These are phyloP conservation scores for Suillus plorans DNA, from an alignment of 768 basidiomycete genomes.

Conservation along the genomic window DNA sequence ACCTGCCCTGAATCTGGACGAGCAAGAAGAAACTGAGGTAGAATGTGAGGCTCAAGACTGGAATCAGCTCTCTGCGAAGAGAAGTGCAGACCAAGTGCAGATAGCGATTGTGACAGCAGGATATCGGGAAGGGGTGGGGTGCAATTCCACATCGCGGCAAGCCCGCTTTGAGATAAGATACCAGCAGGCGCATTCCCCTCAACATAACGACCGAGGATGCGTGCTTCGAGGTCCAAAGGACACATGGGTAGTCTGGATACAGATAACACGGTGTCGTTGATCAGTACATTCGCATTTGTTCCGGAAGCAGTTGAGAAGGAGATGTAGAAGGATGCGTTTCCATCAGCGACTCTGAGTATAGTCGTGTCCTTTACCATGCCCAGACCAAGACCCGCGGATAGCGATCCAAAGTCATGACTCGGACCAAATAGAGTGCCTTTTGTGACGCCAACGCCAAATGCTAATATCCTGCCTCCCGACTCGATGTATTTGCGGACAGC, in stretches of 20 bases:
- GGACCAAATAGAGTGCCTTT: constrained; percentile 41
- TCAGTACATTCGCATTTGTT: constrained; percentile 12
- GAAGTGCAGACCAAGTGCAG: constrained; percentile 27
- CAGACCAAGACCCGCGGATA: constrained; percentile 28
- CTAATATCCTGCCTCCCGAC: constrained; percentile 69
- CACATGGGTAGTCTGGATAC: constrained; percentile 15
- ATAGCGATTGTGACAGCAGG: constrained; percentile 21
- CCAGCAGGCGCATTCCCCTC: constrained; percentile 20
- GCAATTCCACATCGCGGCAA: constrained; percentile 31
- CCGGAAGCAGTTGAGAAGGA: constrained; percentile 23
- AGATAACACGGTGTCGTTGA: constrained; percentile 4
- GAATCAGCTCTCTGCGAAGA: neutral
- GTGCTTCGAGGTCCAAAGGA: constrained; percentile 19
- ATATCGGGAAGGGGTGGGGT: constrained; percentile 23
- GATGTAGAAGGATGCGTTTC: constrained; percentile 22
- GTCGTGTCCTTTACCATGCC: constrained; percentile 30
- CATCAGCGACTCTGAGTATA: constrained; percentile 26
- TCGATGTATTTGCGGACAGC: constrained; percentile 61
- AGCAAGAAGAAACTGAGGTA: constrained; percentile 31
- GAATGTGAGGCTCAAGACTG: constrained; percentile 5
- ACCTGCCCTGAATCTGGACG: constrained; percentile 24
- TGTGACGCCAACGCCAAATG: constrained; percentile 61
- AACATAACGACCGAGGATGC: constrained; percentile 14
- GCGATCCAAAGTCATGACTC: constrained; percentile 42
- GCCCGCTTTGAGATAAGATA: constrained; percentile 23